Evolutionary conservation across 2,329 filamentous ascomycete genomes (phyloP).

Genomic region (Aureobasidium namibiae): DNA sequence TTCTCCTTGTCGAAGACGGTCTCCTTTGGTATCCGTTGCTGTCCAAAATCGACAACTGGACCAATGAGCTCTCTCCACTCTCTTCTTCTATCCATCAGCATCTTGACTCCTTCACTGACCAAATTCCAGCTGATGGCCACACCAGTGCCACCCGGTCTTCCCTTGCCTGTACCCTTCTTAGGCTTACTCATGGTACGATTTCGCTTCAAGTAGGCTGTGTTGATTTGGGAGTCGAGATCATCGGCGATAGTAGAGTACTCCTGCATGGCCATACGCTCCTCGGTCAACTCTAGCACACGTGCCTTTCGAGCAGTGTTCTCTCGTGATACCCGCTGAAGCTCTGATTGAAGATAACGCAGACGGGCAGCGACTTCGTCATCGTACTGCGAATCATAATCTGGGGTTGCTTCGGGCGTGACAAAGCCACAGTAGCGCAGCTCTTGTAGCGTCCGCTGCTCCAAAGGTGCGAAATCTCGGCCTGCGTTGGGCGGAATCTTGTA

Average conservation of each 20-base stretch:
- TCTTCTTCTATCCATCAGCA: constrained; percentile 80
- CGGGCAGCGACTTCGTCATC: constrained; percentile 93
- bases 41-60: constrained; percentile 80
- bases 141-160: constrained; percentile 43
- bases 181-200: constrained; percentile 90
- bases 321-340: constrained; percentile 74
- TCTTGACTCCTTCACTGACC: constrained; percentile 85
- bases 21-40: constrained; percentile 65
- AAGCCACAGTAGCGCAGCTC: constrained; percentile 89
- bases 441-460: constrained; percentile 85
- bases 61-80: constrained; percentile 90
- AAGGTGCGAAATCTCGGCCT: constrained; percentile 74
- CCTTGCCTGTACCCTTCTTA: constrained; percentile 54
- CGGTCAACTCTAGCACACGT: constrained; percentile 75
- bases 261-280: constrained; percentile 90
- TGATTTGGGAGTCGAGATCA: constrained; percentile 89
- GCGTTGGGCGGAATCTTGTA: constrained; percentile 40
- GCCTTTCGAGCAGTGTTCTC: constrained; percentile 87
- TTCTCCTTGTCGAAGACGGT: constrained; percentile 65
- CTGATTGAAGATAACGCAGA: constrained; percentile 72
- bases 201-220: constrained; percentile 90
- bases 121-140: constrained; percentile 62
- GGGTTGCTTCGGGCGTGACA: constrained; percentile 46
- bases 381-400: constrained; percentile 80
- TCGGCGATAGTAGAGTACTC: constrained; percentile 96